A percentile compares a stretch with the other conserved stretches of the same genome.
These are phyloP conservation scores for Sequoia sempervirens DNA, from an alignment of 75 land plant genomes.

Conservation along the genomic window DNA sequence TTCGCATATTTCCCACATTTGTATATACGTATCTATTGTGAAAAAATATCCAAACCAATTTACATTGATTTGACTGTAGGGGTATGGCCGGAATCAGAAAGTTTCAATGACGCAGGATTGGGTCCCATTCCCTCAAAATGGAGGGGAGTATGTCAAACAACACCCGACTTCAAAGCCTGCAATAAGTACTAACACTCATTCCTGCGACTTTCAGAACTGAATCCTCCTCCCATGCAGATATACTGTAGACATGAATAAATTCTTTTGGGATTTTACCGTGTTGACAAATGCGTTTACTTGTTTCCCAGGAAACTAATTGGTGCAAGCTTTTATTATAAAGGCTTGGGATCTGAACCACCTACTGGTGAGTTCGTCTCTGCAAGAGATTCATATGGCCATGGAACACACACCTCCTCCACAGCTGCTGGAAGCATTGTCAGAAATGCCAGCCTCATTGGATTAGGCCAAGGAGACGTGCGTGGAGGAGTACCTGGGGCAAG, in stretches of 20 bases:
- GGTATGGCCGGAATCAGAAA: conserved; percentile 72
- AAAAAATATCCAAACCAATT: too few relatives aligned
- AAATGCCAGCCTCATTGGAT: conserved; percentile 52
- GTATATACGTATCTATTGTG: too few relatives aligned
- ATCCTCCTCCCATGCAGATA: too few relatives aligned
- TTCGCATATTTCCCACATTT: too few relatives aligned
- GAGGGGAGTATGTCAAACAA: conserved; percentile 70
- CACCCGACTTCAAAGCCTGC: conserved; percentile 45
- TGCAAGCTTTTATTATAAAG: conserved; percentile 46
- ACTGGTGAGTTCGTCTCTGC: conserved; percentile 25
- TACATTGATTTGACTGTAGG: conserved; percentile 22
- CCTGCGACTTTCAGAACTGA: too few relatives aligned
- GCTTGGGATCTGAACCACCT: conserved; percentile 5
- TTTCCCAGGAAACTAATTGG: conserved; percentile 62
- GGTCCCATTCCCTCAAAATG: conserved; percentile 49
- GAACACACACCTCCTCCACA: conserved; percentile 69
- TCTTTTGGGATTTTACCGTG: too few relatives aligned
- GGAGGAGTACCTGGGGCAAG: conserved; percentile 51
- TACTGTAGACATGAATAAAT: too few relatives aligned
- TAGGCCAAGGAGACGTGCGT: conserved; percentile 47
- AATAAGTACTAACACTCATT: conserved; percentile 27
- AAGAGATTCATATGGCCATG: conserved; percentile 60
- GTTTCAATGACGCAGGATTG: conserved; percentile 48
- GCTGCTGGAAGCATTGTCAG: conserved; percentile 49
- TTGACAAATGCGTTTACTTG: not conserved